These are phyloP conservation scores for Ascoidea tarda DNA, from an alignment of 805 yeast species.

Conservation along the genomic window DNA sequence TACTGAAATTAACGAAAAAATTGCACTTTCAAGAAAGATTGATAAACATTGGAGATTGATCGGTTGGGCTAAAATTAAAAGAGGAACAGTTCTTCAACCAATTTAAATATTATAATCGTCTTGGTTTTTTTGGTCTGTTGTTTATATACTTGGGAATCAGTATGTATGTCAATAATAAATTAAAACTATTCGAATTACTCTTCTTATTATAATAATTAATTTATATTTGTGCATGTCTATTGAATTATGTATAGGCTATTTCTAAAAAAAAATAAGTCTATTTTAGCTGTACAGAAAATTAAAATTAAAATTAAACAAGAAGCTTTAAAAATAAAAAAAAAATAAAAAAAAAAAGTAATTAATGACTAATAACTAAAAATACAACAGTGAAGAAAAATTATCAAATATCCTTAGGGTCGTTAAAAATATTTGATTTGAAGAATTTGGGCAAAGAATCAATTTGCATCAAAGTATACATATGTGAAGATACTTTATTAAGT, in stretches of 20 bases:
- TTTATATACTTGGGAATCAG: too few relatives aligned
- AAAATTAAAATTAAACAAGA: not conserved
- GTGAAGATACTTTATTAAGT: slow-evolving; percentile 32
- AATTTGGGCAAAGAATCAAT: slow-evolving; percentile 66
- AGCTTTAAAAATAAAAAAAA: not conserved
- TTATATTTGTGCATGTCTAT: too few relatives aligned
- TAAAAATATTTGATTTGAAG: slow-evolving; percentile 25
- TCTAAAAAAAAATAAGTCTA: too few relatives aligned
- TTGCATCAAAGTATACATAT: slow-evolving; percentile 48
- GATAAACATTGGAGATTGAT: slow-evolving; percentile 99
- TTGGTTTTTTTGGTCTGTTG: too few relatives aligned
- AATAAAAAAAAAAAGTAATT: not conserved
- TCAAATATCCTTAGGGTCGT: slow-evolving; percentile 15
- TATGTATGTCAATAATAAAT: too few relatives aligned
- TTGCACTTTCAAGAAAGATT: slow-evolving; percentile 96
- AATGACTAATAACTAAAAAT: not conserved
- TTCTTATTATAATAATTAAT: too few relatives aligned
- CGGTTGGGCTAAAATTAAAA: slow-evolving; percentile 98
- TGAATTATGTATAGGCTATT: too few relatives aligned
- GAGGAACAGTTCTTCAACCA: slow-evolving; percentile 83
- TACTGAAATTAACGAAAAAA: slow-evolving; percentile 96
- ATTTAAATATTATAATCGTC: slow-evolving; percentile 13
- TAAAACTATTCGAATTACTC: too few relatives aligned
- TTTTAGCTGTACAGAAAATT: not conserved
- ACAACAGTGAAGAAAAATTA: not conserved